phyloP scores from a whole-genome alignment of 2,329 filamentous ascomycete genomes.

The Botrytis cinerea region DNA sequence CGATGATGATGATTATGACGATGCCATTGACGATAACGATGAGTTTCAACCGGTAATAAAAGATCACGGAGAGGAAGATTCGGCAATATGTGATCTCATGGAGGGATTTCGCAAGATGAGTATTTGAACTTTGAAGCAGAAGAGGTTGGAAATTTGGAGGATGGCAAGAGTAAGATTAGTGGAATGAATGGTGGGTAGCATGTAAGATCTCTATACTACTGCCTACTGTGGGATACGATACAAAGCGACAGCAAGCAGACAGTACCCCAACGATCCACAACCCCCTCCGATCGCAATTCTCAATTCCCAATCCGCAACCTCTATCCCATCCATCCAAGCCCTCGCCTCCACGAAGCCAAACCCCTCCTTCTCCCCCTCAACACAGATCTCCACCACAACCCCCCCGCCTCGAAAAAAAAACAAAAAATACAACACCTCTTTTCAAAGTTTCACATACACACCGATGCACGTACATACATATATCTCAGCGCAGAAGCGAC shows the following conservation, averaged over 20 bases:
- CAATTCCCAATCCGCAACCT: not conserved
- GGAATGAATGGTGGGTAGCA: not conserved
- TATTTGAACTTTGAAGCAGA: not conserved
- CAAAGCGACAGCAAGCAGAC: not conserved
- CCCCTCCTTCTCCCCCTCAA: not conserved
- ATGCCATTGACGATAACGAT: not conserved
- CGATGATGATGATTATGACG: not conserved
- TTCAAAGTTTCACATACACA: not conserved
- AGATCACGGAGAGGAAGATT: not conserved
- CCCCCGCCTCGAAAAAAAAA: not conserved
- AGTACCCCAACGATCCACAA: not conserved
- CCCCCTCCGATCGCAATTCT: not conserved
- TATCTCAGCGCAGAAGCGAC: no score
- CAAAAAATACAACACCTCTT: fast-evolving
- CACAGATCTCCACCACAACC: not conserved
- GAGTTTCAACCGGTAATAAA: not conserved
- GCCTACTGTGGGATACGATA: not conserved
- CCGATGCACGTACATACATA: no score
- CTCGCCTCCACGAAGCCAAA: not conserved
- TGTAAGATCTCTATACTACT: not conserved
- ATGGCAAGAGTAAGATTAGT: not conserved
- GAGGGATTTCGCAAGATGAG: not conserved
- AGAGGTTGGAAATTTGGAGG: not conserved
- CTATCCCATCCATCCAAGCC: not conserved
- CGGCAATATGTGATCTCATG: not conserved